A percentile compares a stretch with the other conserved stretches of the same genome.
Conservation (phyloP, 805 yeast species). For the Brettanomyces anomalus region DNA sequence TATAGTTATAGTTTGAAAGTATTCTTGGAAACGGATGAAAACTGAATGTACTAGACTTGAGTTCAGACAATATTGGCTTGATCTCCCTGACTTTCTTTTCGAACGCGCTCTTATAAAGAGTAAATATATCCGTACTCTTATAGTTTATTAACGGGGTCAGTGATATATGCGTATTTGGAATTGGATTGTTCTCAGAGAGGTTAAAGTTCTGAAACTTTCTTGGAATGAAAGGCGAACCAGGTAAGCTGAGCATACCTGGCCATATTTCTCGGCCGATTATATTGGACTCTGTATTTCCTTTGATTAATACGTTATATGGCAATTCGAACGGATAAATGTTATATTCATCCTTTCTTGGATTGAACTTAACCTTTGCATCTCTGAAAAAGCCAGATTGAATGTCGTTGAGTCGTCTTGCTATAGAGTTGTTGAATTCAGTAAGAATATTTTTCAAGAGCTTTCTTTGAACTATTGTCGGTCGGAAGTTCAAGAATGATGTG, state of each 20-base stretch:
- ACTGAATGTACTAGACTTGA: neutral
- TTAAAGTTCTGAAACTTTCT: constrained; percentile 10
- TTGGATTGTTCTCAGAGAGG: constrained; percentile 7
- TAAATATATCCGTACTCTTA: constrained; percentile 5
- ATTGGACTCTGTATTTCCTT: constrained; percentile 12
- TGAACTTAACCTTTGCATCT: constrained; percentile 12
- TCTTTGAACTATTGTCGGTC: too few species aligned
- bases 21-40: constrained; percentile 2
- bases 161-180: constrained; percentile 13
- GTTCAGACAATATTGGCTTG: neutral
- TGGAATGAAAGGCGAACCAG: constrained; percentile 14
- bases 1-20: constrained; percentile 7
- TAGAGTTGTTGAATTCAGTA: constrained; percentile 9
- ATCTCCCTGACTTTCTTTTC: constrained; percentile 4
- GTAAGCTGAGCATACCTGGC: constrained; percentile 11
- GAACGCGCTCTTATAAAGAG: constrained; percentile 9
- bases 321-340: constrained; percentile 14
- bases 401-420: constrained; percentile 11
- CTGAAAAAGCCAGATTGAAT: constrained; percentile 16
- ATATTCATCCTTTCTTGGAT: neutral
- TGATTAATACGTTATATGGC: constrained; percentile 17
- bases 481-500: constrained; percentile 1
- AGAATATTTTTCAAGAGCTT: constrained; percentile 9
- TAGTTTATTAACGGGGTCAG: constrained; percentile 20
- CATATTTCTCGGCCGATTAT: constrained; percentile 12